These are phyloP conservation scores for Metschnikowia orientalis DNA, from an alignment of 805 yeast genomes.

Conservation along the genomic window DNA sequence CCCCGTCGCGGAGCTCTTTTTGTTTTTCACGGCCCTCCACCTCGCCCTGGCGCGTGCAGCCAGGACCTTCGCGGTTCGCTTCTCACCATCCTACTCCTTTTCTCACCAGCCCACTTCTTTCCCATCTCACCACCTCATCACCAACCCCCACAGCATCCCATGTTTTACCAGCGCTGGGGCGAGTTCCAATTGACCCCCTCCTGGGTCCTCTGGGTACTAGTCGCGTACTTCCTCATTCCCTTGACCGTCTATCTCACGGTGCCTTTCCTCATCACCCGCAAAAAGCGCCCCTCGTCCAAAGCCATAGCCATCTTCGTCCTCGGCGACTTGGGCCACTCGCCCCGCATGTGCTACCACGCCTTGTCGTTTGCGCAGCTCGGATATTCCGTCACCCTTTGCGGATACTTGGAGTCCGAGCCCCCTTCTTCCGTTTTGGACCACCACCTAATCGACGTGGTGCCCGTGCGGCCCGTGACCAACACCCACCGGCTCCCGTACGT, in stretches of 20 bases:
- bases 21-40: neutral
- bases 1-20: constrained; percentile 19
- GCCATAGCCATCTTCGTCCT: constrained; percentile 75
- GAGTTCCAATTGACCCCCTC: constrained; percentile 7
- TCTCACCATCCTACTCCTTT: neutral
- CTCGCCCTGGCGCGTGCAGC: neutral
- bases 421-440: constrained; percentile 50
- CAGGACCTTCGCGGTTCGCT: neutral
- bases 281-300: constrained; percentile 28
- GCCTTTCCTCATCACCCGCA: constrained; percentile 31
- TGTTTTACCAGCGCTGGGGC: constrained; percentile 7
- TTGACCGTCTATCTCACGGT: constrained; percentile 37
- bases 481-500: constrained; percentile 45
- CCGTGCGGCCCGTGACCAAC: constrained; percentile 41
- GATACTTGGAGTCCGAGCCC: constrained; percentile 61
- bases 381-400: constrained; percentile 77
- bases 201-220: constrained; percentile 44
- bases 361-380: constrained; percentile 65
- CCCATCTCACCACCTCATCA: neutral
- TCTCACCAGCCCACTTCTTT: neutral
- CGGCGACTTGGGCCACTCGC: constrained; percentile 94
- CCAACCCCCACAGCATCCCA: neutral
- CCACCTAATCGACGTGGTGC: constrained; percentile 47
- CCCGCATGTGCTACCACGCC: constrained; percentile 91
- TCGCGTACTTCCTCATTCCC: constrained; percentile 45